Evolutionary conservation across 805 yeast species (phyloP), one percentile per base, ranked within the genome.

Genomic region (Candida maltosa): DNA sequence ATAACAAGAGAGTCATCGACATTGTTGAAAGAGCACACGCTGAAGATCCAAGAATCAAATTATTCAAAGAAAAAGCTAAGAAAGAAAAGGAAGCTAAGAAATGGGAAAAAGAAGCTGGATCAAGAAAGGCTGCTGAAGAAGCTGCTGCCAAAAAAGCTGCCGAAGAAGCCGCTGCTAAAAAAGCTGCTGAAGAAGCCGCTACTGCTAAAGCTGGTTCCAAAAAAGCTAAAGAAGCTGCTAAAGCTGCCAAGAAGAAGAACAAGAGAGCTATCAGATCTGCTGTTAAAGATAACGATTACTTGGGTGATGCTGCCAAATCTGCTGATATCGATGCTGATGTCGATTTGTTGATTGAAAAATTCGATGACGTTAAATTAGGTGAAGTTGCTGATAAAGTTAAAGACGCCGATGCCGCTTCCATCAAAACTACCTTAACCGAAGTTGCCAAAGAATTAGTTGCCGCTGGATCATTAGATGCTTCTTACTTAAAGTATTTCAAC

Each of bases 91-190:
- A 86, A 58, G 80, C 79, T 64, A 79, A 74, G 75, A 93, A 91
- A 69, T 91, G 97, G 97, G 97, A 93, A 65, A 85, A 82, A 63
- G 97, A 89, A 65, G 96, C 97, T 36, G 97, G 96, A 51, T 80
- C 95, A 21, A 85, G 97, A 74, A 82, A 87, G 60, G 97, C 94
- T 46, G 96, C 96, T 43, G 98, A 87, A 65, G 84, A 76, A 57
- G 95, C 91, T 33, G 82, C 84, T 60, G 80, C 78, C 39, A 83
- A 82, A 67, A 83, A 81, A 58, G 96, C 85, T 51, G 95, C 84
- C 35, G 97, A 85, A 53, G 96, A 87, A 55, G 79, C 70, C 46
- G 86, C 83, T 48, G 79, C 79, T 51, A 80, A 77, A 47, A 80
- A 78, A 56, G 93, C 83, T 43, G 94, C 80, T 33, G 89, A 76